Evolutionary conservation across 1,139 yeast genomes (phyloP).

Genomic region (Geotrichum restrictum): DNA sequence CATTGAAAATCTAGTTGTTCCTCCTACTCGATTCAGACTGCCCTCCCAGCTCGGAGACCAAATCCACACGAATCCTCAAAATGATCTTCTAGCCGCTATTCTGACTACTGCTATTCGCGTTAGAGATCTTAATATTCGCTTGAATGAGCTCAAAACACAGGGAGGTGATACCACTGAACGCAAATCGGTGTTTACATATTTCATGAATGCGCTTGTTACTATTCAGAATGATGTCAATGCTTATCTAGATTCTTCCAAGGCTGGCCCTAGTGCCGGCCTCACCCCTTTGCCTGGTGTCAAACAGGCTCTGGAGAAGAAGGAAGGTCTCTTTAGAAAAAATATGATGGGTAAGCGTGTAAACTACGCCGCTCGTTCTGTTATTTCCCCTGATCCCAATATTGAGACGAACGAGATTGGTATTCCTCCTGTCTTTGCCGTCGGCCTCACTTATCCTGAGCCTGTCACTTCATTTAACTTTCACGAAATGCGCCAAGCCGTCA

Average conservation of each 20-base stretch:
- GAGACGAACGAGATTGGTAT: conserved; percentile 98
- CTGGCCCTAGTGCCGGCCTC: conserved; percentile 66
- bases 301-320: conserved; percentile 97
- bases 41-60: conserved; percentile 98
- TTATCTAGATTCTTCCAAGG: conserved; percentile 86
- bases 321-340: conserved; percentile 95
- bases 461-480: conserved; percentile 92
- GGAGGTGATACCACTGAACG: conserved; percentile 67
- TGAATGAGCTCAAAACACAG: conserved; percentile 52
- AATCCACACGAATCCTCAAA: conserved; percentile 90
- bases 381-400: conserved; percentile 96
- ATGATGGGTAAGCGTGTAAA: conserved; percentile 99
- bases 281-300: conserved; percentile 90
- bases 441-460: conserved; percentile 96
- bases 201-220: conserved; percentile 93
- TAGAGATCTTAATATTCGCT: conserved; percentile 80
- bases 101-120: conserved; percentile 76
- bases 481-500: conserved; percentile 88
- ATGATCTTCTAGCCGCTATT: conserved; percentile 76
- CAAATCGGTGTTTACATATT: conserved; percentile 73
- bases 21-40: conserved; percentile 92
- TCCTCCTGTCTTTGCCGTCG: conserved; percentile 96
- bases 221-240: conserved; percentile 94
- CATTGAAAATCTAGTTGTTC: conserved; percentile 81
- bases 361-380: conserved; percentile 97